phyloP scores from a whole-genome alignment of 1,139 yeast genomes.

The Scheffersomyces titani region DNA sequence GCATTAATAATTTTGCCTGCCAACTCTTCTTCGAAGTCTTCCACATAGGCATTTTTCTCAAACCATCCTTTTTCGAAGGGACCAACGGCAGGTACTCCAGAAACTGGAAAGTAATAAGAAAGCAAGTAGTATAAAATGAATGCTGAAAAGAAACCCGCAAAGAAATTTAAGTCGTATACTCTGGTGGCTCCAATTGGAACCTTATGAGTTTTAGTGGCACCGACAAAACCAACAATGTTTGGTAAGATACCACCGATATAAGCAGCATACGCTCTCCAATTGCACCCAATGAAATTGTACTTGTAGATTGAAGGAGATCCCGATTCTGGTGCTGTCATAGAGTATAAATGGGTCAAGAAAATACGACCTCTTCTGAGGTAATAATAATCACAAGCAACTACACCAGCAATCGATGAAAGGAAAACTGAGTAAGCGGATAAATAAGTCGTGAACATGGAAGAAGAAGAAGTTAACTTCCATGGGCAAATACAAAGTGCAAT shows the following conservation, averaged over 20 bases:
- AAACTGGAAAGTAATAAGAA: slow-evolving; percentile 57
- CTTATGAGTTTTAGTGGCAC: slow-evolving; percentile 61
- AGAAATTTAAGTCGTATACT: slow-evolving; percentile 71
- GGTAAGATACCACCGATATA: slow-evolving; percentile 77
- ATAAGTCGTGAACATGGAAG: slow-evolving; percentile 80
- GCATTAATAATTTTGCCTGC: slow-evolving; percentile 32
- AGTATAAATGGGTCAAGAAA: slow-evolving; percentile 63
- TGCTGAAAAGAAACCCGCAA: slow-evolving; percentile 70
- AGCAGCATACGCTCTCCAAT: slow-evolving; percentile 80
- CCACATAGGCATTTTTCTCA: slow-evolving; percentile 63
- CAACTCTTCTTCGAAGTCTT: slow-evolving; percentile 56
- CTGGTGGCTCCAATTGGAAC: slow-evolving; percentile 83
- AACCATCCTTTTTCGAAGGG: slow-evolving; percentile 62
- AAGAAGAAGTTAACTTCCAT: slow-evolving; percentile 78
- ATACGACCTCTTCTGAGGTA: slow-evolving; percentile 74
- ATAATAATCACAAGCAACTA: slow-evolving; percentile 74
- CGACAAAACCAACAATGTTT: slow-evolving; percentile 86
- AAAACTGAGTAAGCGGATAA: slow-evolving; percentile 85
- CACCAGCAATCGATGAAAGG: slow-evolving; percentile 85
- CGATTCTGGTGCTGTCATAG: slow-evolving; percentile 30
- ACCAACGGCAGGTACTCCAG: slow-evolving; percentile 55
- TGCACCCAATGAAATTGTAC: slow-evolving; percentile 63
- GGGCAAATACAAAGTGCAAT: slow-evolving; percentile 83
- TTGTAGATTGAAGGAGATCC: slow-evolving; percentile 48
- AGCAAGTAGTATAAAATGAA: slow-evolving; percentile 50